Percentiles rank a stretch among this genome's conserved stretches.
phyloP scores from a whole-genome alignment of 352 stramenopile genomes.

The Phytophthora pluvialis region DNA sequence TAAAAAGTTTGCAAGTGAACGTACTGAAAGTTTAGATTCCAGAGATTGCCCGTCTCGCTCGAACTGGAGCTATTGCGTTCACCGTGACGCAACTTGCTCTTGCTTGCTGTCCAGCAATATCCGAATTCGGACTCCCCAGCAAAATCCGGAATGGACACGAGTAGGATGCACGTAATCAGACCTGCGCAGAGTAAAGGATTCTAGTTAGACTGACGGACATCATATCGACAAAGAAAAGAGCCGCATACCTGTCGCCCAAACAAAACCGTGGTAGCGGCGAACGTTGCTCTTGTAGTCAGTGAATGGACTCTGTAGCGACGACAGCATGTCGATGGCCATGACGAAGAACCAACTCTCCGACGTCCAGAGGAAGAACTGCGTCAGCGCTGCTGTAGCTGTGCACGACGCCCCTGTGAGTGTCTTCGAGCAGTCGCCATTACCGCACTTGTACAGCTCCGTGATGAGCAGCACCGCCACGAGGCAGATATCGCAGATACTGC shows the following conservation, averaged over 20 bases:
- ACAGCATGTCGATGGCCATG: constrained; percentile 90
- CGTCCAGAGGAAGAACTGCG: constrained; percentile 88
- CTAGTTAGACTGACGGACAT: not conserved
- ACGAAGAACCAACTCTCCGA: constrained; percentile 91
- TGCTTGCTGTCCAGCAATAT: constrained; percentile 85
- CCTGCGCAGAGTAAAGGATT: constrained; percentile 18
- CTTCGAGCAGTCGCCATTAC: constrained; percentile 40
- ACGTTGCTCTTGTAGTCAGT: constrained; percentile 90
- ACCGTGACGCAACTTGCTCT: constrained; percentile 54
- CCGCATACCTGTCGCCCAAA: constrained; percentile 71
- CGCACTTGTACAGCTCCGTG: constrained; percentile 87
- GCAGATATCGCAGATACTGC: constrained; percentile 81
- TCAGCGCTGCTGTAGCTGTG: constrained; percentile 71
- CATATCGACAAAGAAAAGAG: not conserved
- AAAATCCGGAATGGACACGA: constrained; percentile 78
- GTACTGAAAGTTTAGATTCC: constrained; percentile 88
- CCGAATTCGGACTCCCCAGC: constrained; percentile 81
- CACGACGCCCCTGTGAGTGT: constrained; percentile 57
- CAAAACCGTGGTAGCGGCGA: constrained; percentile 83
- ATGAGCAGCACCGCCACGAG: constrained; percentile 80
- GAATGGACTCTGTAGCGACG: constrained; percentile 86
- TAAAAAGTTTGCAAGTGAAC: constrained; percentile 8
- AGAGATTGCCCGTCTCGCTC: constrained; percentile 62
- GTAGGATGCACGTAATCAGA: constrained; percentile 67
- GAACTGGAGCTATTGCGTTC: constrained; percentile 20